Evolutionary conservation across 495 filamentous ascomycete species (phyloP), one percentile per base, ranked within the genome.

Genomic region (Thermochaetoides thermophila): DNA sequence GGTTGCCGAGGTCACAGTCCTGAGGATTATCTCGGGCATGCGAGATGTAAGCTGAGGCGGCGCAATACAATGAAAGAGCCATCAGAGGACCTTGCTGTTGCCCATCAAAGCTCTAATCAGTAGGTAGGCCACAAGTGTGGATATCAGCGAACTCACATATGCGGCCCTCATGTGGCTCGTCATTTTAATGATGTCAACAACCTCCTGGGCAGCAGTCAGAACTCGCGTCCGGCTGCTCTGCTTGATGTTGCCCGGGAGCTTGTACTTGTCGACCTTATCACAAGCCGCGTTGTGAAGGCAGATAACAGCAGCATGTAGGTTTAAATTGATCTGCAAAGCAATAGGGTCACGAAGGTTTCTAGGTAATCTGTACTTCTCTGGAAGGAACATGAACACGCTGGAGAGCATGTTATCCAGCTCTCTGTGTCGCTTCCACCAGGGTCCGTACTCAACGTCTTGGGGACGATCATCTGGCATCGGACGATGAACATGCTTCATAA

Each of bases 381-480:
- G 63, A 4, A 67, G 38, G 34, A 53, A 63, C 57, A 67, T 62
- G 38, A 67, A 67, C 2, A 52, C 47, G 34, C 46, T 60, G 5
- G 57, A 59, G 1, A 67, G 47, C 1, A 38, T 50, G 13, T 59
- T 64, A 43, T 67, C 61, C 24, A 67, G 48, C 15, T 65, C 52
- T 10, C 61, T 49, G 29, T 67, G 63, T 6, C 60, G 57, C 21
- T 56, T 48, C 63, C 61, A 67, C 33, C 53, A 65, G 17, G 37
- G 39, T 14, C 60, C 63, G 25, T 49, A 40, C 17, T 61, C 44
- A 9, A 45, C 35, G 31, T 65, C 53, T 3, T 61, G 50, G 3
- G 59, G 56, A 7, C 38, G 42, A 27, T 65, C 63, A 17, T 43
- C 38, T 10, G 54, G 48, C 39, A 49, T 55, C 0, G 56, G 48